A percentile compares a stretch with the other conserved stretches of the same genome.
Evolutionary conservation across 2,329 filamentous ascomycete genomes (phyloP).

Genomic region (Apiospora pterosperma): DNA sequence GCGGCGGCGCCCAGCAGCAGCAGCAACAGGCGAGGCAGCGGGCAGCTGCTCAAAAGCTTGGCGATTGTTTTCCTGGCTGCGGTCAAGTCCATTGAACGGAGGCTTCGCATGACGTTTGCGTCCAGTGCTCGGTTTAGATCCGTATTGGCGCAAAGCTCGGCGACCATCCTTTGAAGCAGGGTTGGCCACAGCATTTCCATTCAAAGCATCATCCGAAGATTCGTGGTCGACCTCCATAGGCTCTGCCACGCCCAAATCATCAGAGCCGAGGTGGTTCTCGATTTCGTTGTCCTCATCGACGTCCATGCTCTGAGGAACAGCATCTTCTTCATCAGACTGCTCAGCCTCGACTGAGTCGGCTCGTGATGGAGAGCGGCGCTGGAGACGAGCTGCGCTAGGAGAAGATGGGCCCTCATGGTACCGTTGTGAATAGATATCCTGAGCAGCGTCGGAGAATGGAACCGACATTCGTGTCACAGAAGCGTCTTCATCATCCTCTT

Average conservation of each 20-base stretch:
- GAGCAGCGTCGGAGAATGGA: conserved; percentile 18
- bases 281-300: conserved; percentile 5
- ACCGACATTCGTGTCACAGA: neutral
- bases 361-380: conserved; percentile 4
- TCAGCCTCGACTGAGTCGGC: conserved; percentile 3
- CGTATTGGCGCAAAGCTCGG: conserved; percentile 10
- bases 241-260: conserved; percentile 6
- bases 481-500: neutral
- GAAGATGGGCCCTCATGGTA: conserved; percentile 8
- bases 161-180: conserved; percentile 8
- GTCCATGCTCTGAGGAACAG: neutral
- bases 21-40: conserved; percentile 14
- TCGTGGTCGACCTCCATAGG: neutral
- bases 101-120: conserved; percentile 23
- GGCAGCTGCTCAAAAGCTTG: conserved; percentile 8
- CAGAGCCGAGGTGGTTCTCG: conserved; percentile 2
- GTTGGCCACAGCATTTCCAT: neutral
- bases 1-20: conserved; percentile 13
- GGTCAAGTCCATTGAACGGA: conserved; percentile 17
- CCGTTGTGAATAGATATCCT: conserved; percentile 19
- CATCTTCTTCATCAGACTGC: conserved; percentile 8
- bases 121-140: conserved; percentile 14
- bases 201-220: neutral
- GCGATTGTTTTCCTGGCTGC: conserved; percentile 5
- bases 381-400: conserved; percentile 7